A percentile compares a stretch with the other conserved stretches of the same genome.
These are phyloP conservation scores for Acmispon strigosus DNA, from an alignment of 306 rosid species.

Conservation along the genomic window DNA sequence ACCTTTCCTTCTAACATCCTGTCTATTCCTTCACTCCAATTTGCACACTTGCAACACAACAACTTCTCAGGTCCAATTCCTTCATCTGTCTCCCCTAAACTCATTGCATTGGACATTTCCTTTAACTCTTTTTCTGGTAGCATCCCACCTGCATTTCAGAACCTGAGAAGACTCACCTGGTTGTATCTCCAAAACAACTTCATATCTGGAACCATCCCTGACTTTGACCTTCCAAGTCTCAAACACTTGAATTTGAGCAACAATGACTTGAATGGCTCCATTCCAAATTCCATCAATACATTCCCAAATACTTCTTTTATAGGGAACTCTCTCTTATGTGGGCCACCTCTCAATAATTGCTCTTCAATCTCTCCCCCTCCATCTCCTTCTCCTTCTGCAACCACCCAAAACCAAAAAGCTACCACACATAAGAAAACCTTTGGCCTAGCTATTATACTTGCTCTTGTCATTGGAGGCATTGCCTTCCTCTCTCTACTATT, in stretches of 20 bases:
- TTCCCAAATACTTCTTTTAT: conserved; percentile 53
- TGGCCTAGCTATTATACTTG: conserved; percentile 42
- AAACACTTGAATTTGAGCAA: conserved; percentile 55
- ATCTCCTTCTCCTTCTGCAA: conserved; percentile 40
- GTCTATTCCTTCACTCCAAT: conserved; percentile 55
- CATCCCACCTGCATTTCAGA: conserved; percentile 49
- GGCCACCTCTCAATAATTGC: conserved; percentile 56
- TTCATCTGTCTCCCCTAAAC: conserved; percentile 44
- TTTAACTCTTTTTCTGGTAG: conserved; percentile 59
- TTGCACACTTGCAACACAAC: conserved; percentile 55
- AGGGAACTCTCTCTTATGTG: conserved; percentile 62
- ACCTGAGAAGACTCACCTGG: conserved; percentile 51
- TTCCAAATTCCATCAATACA: conserved; percentile 53
- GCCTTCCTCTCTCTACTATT: conserved; percentile 37
- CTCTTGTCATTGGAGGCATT: conserved; percentile 44
- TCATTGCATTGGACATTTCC: conserved; percentile 51
- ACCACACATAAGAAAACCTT: conserved; percentile 31
- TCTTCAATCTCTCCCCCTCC: conserved; percentile 40
- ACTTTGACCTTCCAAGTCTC: conserved; percentile 48
- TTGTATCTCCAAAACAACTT: conserved; percentile 56
- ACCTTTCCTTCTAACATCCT: conserved; percentile 54
- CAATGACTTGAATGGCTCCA: conserved; percentile 59
- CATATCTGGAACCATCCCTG: conserved; percentile 62
- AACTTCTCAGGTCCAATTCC: conserved; percentile 67
- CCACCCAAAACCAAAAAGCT: conserved; percentile 20